A percentile compares a stretch with the other conserved stretches of the same genome.
These are phyloP conservation scores for Phytopythium chamaehyphon DNA, from an alignment of 352 stramenopile genomes.

Conservation along the genomic window DNA sequence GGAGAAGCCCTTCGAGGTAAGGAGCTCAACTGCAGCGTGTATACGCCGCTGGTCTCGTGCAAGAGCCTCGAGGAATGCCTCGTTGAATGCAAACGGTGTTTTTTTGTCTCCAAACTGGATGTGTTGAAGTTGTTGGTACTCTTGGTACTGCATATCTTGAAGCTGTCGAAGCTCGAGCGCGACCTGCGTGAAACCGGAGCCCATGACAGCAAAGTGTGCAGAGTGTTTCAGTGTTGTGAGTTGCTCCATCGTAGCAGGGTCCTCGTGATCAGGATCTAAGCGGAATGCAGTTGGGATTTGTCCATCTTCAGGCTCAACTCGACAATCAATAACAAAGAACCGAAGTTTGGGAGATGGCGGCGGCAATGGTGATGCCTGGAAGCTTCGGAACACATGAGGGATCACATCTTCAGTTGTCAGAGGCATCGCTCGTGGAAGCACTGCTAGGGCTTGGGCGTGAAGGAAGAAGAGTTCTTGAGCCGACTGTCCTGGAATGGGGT, in stretches of 20 bases:
- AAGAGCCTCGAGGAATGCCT: conserved; percentile 60
- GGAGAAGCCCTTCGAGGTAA: conserved; percentile 68
- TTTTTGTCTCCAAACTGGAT: conserved; percentile 1
- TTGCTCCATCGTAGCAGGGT: conserved; percentile 47
- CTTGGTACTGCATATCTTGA: conserved; percentile 11
- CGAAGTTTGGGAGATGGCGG: conserved; percentile 33
- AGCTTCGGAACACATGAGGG: conserved; percentile 63
- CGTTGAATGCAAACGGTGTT: conserved; percentile 40
- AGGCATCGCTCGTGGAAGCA: conserved; percentile 47
- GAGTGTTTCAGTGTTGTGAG: conserved; percentile 56
- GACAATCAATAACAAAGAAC: conserved; percentile 81
- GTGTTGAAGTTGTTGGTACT: conserved; percentile 20
- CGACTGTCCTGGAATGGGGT: conserved; percentile 25
- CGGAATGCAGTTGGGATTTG: conserved; percentile 75
- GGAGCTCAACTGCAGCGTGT: conserved; percentile 63
- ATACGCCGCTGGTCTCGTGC: conserved; percentile 63
- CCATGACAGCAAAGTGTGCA: conserved; percentile 79
- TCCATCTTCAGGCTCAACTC: conserved; percentile 29
- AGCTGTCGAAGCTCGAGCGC: conserved; percentile 48
- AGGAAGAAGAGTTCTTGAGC: conserved; percentile 47
- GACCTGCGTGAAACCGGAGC: conserved; percentile 67
- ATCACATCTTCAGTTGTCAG: conserved; percentile 63
- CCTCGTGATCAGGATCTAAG: conserved; percentile 65
- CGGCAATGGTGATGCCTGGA: conserved; percentile 32
- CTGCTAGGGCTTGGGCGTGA: conserved; percentile 43